Evolutionary conservation across 495 filamentous ascomycete genomes (phyloP).

Genomic region (Xylaria acuta): DNA sequence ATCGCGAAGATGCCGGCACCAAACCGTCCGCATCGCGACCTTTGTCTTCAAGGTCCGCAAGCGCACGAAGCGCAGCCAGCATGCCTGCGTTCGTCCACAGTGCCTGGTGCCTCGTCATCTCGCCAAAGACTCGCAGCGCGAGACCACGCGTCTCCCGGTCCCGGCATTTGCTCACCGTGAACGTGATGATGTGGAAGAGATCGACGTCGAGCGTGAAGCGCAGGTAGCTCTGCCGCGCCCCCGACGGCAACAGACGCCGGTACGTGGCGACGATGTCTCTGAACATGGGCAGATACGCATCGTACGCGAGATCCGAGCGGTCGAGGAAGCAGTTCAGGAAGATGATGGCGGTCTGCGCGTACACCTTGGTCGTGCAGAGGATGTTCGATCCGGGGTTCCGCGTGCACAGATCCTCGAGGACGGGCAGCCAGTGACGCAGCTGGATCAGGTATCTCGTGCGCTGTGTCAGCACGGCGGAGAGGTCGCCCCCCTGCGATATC

Average conservation of each 20-base stretch:
- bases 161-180: conserved; percentile 33
- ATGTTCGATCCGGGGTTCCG: conserved; percentile 25
- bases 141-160: conserved; percentile 27
- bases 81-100: conserved; percentile 35
- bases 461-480: conserved; percentile 20
- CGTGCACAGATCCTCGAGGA: conserved; percentile 24
- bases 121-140: conserved; percentile 29
- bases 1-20: conserved; percentile 31
- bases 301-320: conserved; percentile 32
- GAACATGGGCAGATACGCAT: conserved; percentile 28
- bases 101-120: conserved; percentile 30
- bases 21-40: conserved; percentile 32
- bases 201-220: conserved; percentile 32
- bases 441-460: conserved; percentile 25
- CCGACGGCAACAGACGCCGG: conserved; percentile 25
- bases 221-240: background rate
- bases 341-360: conserved; percentile 24
- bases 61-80: conserved; percentile 28
- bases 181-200: conserved; percentile 33
- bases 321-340: conserved; percentile 37
- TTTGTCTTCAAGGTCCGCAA: conserved; percentile 31
- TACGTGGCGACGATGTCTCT: conserved; percentile 29
- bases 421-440: conserved; percentile 28
- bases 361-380: conserved; percentile 30
- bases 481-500: background rate